Conservation (phyloP, 2,329 filamentous ascomycete species). For the Pseudocercospora eumusae region DNA sequence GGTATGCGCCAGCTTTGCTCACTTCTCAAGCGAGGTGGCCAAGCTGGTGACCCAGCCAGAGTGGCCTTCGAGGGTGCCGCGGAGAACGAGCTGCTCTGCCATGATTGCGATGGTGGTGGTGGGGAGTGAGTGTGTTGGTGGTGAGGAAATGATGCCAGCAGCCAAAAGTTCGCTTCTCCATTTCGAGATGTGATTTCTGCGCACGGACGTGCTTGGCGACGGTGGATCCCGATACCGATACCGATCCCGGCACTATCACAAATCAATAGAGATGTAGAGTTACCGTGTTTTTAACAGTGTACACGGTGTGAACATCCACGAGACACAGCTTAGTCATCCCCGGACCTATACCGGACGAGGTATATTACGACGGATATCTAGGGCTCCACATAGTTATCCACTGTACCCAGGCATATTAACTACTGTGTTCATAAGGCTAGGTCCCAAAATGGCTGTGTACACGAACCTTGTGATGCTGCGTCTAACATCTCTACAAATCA, state of each 20-base stretch:
- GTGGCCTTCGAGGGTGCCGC: slow-evolving; percentile 69
- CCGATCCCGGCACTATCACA: neutral
- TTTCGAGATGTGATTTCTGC: neutral
- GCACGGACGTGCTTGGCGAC: neutral
- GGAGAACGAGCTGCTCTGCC: slow-evolving; percentile 48
- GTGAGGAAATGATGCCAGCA: neutral
- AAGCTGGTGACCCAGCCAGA: slow-evolving; percentile 99
- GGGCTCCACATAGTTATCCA: too few species aligned
- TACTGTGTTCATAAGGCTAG: too few species aligned
- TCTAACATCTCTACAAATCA: too few species aligned
- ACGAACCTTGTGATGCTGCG: too few species aligned
- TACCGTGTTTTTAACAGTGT: too few species aligned
- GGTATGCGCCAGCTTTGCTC: slow-evolving; percentile 9
- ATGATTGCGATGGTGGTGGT: slow-evolving; percentile 30
- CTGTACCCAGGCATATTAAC: too few species aligned
- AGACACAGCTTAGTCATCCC: too few species aligned
- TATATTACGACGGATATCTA: too few species aligned
- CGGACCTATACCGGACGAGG: too few species aligned
- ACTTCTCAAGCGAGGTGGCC: slow-evolving; percentile 99
- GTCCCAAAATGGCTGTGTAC: too few species aligned
- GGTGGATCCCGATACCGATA: neutral
- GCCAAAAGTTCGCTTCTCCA: slow-evolving; percentile 4
- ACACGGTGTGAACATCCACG: too few species aligned
- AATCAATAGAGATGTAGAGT: too few species aligned
- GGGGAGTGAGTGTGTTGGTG: slow-evolving; percentile 5